phyloP scores from a whole-genome alignment of 495 filamentous ascomycete genomes.

The Penicillium daleae region DNA sequence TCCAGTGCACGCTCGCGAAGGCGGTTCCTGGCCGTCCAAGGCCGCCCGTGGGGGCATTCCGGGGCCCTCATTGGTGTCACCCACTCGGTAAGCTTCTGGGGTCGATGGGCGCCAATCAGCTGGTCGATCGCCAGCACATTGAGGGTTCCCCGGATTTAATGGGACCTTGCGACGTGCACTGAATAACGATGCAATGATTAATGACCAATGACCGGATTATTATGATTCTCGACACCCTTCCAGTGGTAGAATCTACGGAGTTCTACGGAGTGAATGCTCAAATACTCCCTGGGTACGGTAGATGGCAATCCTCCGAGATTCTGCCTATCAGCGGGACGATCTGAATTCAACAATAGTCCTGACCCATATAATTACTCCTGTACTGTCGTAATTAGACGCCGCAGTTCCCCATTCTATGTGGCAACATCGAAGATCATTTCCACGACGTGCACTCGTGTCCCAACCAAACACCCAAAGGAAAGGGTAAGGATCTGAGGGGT shows the following conservation, averaged over 20 bases:
- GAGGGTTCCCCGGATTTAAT: constrained; percentile 23
- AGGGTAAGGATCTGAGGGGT: neutral
- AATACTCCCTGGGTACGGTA: neutral
- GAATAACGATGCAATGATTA: too few relatives aligned
- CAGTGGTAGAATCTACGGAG: too few relatives aligned
- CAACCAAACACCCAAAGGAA: neutral
- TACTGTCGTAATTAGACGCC: too few relatives aligned
- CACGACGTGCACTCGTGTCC: neutral
- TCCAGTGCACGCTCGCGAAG: too few relatives aligned
- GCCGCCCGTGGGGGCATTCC: constrained; percentile 24
- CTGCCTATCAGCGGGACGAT: neutral
- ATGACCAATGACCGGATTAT: neutral
- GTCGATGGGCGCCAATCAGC: constrained; percentile 27
- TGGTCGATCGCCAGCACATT: constrained; percentile 23
- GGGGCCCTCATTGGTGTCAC: constrained; percentile 13
- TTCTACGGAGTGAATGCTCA: too few relatives aligned
- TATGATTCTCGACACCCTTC: neutral
- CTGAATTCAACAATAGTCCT: too few relatives aligned
- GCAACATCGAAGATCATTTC: neutral
- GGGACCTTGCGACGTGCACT: too few relatives aligned
- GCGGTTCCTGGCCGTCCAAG: constrained; percentile 9
- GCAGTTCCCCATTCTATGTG: neutral
- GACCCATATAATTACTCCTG: neutral
- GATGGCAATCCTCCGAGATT: neutral
- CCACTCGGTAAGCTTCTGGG: neutral